Evolutionary conservation across 768 basidiomycete genomes (phyloP), one percentile per base, ranked within the genome.

Genomic region (Termitomyces sp.): DNA sequence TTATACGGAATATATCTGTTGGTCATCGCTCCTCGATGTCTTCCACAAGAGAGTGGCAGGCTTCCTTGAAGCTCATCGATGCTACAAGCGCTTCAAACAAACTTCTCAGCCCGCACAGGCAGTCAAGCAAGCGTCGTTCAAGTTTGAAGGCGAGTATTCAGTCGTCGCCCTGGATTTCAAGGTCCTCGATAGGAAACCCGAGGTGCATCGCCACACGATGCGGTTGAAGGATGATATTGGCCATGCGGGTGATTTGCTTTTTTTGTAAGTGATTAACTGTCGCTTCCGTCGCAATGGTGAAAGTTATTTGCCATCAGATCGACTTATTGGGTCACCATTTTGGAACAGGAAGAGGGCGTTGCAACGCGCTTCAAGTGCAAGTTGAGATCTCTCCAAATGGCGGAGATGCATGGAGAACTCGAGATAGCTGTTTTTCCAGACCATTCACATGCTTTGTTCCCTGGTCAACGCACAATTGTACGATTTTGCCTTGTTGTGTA

Each of bases 401-500:
- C 78, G 64, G 64, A 61, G 33, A 77, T 85, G 73, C 69, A 73
- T 24, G 84, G 82, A n/a, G 82, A 86, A 65, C 66, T 86, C 37
- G 81, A 85, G 62, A 70, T 84, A 24, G 73, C 75, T 12, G 69
- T 82, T 29, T 65, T 84, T 15, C 76, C 80, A 8, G 84, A 87
- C 60, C 72, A 74, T 20, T 77, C 83, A 6, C 85, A 87, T 65
- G 63, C 41, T 7, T 71, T 77, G 59, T 75, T 85, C 61, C 72
- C 77, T n/a, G 85, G 85, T 41, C 76, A 80, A 69, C 75, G 79
- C 53, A 81, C 76, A 9, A 73, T 83, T 60, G 70, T 85, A 57
- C 77, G 78, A 41, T 82, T 83, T 69, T 72, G 75, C 16, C 72
- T 85, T 61, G 68, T 82, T 18, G 81, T 82, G 51, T 78, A 64